Conservation (phyloP, 345 rosid species). For the Hirschfeldia incana region DNA sequence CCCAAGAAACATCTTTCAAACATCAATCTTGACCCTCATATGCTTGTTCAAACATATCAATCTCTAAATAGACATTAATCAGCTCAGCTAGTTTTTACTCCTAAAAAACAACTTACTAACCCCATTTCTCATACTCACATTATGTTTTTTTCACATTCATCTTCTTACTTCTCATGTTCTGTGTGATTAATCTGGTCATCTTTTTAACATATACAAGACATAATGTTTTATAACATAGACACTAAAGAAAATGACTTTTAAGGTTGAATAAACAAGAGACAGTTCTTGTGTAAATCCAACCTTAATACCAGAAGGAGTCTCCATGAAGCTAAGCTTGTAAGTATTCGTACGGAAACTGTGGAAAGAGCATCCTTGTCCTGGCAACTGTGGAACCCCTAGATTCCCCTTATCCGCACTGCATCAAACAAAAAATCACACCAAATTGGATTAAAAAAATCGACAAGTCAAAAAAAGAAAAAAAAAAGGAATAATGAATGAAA, state of each 20-base stretch:
- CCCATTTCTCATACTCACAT: not conserved
- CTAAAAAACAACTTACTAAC: not conserved
- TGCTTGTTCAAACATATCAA: too few species aligned
- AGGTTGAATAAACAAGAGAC: not conserved
- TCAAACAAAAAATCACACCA: too few species aligned
- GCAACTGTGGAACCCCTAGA: constrained; percentile 85
- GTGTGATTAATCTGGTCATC: too few species aligned
- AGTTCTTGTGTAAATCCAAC: constrained; percentile 33
- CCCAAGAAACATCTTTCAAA: not conserved
- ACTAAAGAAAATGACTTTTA: not conserved
- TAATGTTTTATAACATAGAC: not conserved
- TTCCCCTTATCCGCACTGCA: constrained; percentile 72
- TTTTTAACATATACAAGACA: too few species aligned
- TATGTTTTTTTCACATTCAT: not conserved
- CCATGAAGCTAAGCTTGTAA: constrained; percentile 95
- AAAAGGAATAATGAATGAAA: not conserved
- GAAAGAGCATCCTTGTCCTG: constrained; percentile 95
- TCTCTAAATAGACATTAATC: not conserved
- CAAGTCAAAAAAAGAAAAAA: not conserved
- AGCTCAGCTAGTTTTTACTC: not conserved
- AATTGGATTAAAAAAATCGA: not conserved
- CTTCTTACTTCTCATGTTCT: not conserved
- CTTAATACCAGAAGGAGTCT: constrained; percentile 94
- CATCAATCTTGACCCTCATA: not conserved
- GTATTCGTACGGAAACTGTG: constrained; percentile 90